A percentile compares a stretch with the other conserved stretches of the same genome.
Evolutionary conservation across 2,329 filamentous ascomycete genomes (phyloP).

Genomic region (Monosporascus sp.): DNA sequence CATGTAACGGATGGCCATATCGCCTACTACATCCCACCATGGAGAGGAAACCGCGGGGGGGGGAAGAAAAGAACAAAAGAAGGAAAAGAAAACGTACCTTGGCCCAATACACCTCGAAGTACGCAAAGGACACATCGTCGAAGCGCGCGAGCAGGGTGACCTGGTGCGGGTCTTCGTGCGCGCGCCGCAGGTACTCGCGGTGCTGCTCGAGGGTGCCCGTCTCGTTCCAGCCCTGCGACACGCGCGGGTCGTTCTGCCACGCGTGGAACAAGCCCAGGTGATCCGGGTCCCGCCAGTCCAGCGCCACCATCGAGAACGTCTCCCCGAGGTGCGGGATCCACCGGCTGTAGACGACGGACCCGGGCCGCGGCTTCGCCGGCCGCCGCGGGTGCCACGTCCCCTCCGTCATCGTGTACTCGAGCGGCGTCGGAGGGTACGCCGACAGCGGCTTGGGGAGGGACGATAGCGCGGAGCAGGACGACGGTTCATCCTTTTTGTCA

Average conservation of each 20-base stretch:
- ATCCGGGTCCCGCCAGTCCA: slow-evolving; percentile 59
- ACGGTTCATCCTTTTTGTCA: not conserved
- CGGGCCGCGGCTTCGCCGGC: slow-evolving; percentile 64
- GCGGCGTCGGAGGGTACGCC: slow-evolving; percentile 44
- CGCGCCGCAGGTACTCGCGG: slow-evolving; percentile 61
- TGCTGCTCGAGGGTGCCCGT: slow-evolving; percentile 72
- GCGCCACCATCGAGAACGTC: slow-evolving; percentile 70
- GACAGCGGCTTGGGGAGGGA: slow-evolving; percentile 33
- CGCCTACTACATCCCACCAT: no score
- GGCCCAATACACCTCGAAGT: slow-evolving; percentile 79
- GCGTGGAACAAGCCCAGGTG: slow-evolving; percentile 68
- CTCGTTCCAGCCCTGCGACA: slow-evolving; percentile 75
- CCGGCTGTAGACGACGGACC: slow-evolving; percentile 69
- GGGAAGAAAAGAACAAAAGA: not conserved
- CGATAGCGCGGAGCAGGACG: slow-evolving; percentile 9
- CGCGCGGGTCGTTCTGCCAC: slow-evolving; percentile 81
- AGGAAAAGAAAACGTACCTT: slow-evolving; percentile 33
- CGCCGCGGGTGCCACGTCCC: slow-evolving; percentile 61
- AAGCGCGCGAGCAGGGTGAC: slow-evolving; percentile 66
- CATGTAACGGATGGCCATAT: no score
- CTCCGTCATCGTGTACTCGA: slow-evolving; percentile 41
- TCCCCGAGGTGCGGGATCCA: slow-evolving; percentile 72
- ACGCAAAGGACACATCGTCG: slow-evolving; percentile 66
- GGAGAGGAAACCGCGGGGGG: no score
- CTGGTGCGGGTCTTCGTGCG: slow-evolving; percentile 68